Evolutionary conservation across 305 asterid genomes (phyloP), one percentile per base, ranked within the genome.

Genomic region (Petunia hybrid): DNA sequence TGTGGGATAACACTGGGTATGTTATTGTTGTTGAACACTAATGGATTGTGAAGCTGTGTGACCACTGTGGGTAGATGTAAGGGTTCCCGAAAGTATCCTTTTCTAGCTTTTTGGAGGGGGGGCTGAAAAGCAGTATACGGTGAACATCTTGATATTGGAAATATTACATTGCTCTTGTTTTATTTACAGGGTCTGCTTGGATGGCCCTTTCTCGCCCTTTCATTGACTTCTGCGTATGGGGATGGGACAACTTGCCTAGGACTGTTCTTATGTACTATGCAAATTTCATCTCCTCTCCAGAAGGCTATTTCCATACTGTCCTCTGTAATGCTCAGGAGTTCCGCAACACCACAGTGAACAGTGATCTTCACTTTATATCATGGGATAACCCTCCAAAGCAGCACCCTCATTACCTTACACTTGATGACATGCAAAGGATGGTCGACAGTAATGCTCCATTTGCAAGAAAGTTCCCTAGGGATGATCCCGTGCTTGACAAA

Each of bases 311-410:
- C 91, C 99, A 96, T 85, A 96, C 98, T 0, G 98, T 96, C 68
- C 51, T 92, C 61, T 96, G 99, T 71, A 96, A 96, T 7, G 97
- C 99, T 3, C 91, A 74, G 4, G 97, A 93, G 80, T 96, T 96
- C 81, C 87, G 80, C 51, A 94, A 96, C 70, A 94, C 98, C 8
- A 94, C 99, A 0, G 98, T 96, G 75, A 96, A 96, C 88, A 92
- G 88, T n/a, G 99, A 96, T 84, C 97, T 96, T 40, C 99, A 96
- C 86, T 94, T 89, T 88, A 96, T 96, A 78, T 93, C 99, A 48
- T 96, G 99, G 99, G 99, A 96, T 84, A 96, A 93, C 80, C 99
- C 99, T 84, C 99, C 99, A 0, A 96, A 96, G 88, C 99, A 96
- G 85, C 99, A 96, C 46, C 99, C 99, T 0, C 99, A 96, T 85